Conservation (phyloP, 2,329 filamentous ascomycete genomes). For the Pseudogymnoascus pannorum region DNA sequence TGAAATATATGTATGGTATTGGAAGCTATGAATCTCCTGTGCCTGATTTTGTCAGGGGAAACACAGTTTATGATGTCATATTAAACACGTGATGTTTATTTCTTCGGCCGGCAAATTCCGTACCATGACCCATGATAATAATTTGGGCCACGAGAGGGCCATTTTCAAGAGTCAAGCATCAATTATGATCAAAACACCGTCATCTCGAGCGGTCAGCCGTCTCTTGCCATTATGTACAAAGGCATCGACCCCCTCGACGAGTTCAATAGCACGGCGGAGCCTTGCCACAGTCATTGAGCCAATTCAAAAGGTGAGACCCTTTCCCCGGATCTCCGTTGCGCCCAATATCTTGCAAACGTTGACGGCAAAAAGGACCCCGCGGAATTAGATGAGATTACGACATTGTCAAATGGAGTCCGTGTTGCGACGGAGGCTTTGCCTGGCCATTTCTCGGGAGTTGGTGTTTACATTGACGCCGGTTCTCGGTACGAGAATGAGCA, state of each 20-base stretch:
- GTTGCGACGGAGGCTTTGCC: constrained; percentile 92
- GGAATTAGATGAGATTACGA: constrained; percentile 81
- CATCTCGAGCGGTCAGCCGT: constrained; percentile 22
- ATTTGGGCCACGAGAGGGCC: background rate
- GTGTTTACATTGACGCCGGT: constrained; percentile 91
- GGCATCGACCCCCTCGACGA: constrained; percentile 18
- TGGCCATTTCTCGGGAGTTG: constrained; percentile 89
- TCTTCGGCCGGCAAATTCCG: background rate
- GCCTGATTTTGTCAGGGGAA: background rate
- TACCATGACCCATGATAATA: background rate
- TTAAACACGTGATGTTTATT: background rate
- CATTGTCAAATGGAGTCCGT: constrained; percentile 82
- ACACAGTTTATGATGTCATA: background rate
- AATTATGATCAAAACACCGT: constrained; percentile 26
- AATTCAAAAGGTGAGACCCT: constrained; percentile 26
- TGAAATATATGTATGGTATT: too few species aligned
- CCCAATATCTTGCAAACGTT: background rate
- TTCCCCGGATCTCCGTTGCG: constrained; percentile 8
- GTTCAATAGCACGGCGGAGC: constrained; percentile 22
- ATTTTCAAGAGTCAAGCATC: constrained; percentile 1
- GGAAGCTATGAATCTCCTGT: too few species aligned
- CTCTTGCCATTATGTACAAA: constrained; percentile 16
- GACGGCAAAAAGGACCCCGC: constrained; percentile 58
- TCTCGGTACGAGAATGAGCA: constrained; percentile 86
- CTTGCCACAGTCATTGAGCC: constrained; percentile 27